Evolutionary conservation across 371 early-diverging fungal genomes (phyloP), one percentile per base, ranked within the genome.

Genomic region (Lichtheimia ramosa): DNA sequence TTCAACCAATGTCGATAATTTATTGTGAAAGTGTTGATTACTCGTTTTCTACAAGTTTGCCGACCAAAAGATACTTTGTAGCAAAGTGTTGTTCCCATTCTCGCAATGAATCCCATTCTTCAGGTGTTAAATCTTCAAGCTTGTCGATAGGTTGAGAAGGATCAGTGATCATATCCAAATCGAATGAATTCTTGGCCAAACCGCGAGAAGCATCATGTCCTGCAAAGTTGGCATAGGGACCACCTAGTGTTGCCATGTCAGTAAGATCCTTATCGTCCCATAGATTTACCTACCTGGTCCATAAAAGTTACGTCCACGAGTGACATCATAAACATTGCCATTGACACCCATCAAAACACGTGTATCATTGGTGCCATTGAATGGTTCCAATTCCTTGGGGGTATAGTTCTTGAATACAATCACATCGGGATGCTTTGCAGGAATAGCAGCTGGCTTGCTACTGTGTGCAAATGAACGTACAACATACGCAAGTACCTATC

Each of bases 271-370:
- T n/a, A n/a, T n/a, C n/a, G n/a, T n/a, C n/a, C n/a, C n/a, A n/a
- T n/a, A n/a, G n/a, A n/a, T n/a, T n/a, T n/a, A n/a, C n/a, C n/a
- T 78, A 90, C 92, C 94, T 51, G 96, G 97, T 0, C 96, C 97
- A 65, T 97, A 97, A 71, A 95, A 96, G 56, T 83, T 87, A 12
- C 86, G 77, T 16, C 96, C 95, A 15, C 81, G 72, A 3, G 92
- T 87, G 6, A 97, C 97, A 66, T 97, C 96, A 68, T 87, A 97
- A 14, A 96, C 92, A 15, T 86, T 83, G 10, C 95, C 92, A 56
- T 87, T 87, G 15, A 96, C 89, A 1, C 81, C 93, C 78, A 96
- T 86, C 34, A 89, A 80, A 46, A 96, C 91, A 14, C 83, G 83
- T 13, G 68, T 63, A 48, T 61, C 60, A 3, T 53, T 42, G 23